Evolutionary conservation across 2,329 filamentous ascomycete species (phyloP), one percentile per base, ranked within the genome.

Genomic region (Fusarium pseudonygamai): DNA sequence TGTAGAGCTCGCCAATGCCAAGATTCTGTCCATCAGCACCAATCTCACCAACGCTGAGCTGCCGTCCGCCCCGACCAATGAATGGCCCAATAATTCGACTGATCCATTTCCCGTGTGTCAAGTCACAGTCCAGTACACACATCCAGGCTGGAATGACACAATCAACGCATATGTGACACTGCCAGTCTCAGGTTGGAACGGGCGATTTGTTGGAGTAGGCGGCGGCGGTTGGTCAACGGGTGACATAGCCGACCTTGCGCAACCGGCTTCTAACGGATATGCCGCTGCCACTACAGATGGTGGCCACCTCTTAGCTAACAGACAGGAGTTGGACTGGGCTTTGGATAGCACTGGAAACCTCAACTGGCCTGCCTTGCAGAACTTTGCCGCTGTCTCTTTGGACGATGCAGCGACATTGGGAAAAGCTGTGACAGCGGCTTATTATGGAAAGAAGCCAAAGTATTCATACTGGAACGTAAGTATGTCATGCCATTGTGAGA

Each of bases 381-480:
- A 80, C 43, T 76, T 79, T 45, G 80, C 71, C 1, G 72, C 67
- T 14, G 72, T 75, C 13, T 74, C 77, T 3, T n/a, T 82, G 0
- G 64, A 78, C 11, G 81, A 82, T 15, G 64, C 80, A 57, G 81
- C 85, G 0, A 83, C 84, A 0, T 60, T 84, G 12, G 84, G 83
- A 1, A 87, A 87, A 64, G 53, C 80, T 7, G 74, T 87, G 7
- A 80, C 81, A 3, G 70, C 82, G 16, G 74, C 78, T 2, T 87
- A 83, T 71, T 88, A 87, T 69, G 75, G 79, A 0, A 36, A 50
- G 22, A 14, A 36, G 3, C 80, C 82, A 2, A 77, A 81, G 2
- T 86, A 84, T 64, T 84, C 83, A 1, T 88, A 88, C 77, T 89
- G 84, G 74, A 79, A 82, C 14, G 87, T 37, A 36, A 6, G 68